Conservation (phyloP, 495 filamentous ascomycete genomes). For the Talaromyces trachyspermus region DNA sequence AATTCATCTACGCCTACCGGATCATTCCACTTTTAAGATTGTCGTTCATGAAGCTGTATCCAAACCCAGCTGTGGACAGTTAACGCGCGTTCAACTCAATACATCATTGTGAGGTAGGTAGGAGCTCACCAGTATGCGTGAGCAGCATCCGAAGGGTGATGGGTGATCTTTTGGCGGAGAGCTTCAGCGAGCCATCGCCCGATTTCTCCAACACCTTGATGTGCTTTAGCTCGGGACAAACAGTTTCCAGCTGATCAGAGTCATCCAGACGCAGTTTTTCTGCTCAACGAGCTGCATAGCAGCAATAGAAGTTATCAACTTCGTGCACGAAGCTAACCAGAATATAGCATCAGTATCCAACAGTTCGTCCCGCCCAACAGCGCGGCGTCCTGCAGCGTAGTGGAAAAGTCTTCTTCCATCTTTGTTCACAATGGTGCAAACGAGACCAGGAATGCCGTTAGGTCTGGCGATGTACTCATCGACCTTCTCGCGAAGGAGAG, state of each 20-base stretch:
- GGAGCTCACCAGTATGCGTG: slow-evolving; percentile 38
- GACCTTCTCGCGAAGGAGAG: not conserved
- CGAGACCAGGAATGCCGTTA: slow-evolving; percentile 38
- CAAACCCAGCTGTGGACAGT: slow-evolving; percentile 29
- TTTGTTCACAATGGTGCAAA: slow-evolving; percentile 36
- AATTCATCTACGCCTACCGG: slow-evolving; percentile 46
- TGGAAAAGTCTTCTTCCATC: slow-evolving; percentile 39
- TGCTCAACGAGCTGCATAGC: slow-evolving; percentile 51
- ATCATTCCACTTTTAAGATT: slow-evolving; percentile 32
- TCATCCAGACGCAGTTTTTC: slow-evolving; percentile 41
- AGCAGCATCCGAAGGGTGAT: slow-evolving; percentile 54
- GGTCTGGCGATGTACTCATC: slow-evolving; percentile 20
- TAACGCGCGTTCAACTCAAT: not conserved
- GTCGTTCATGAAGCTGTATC: slow-evolving; percentile 44
- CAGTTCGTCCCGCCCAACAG: slow-evolving; percentile 22
- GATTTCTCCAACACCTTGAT: slow-evolving; percentile 36
- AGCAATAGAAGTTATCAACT: slow-evolving; percentile 42
- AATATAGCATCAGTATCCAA: slow-evolving; percentile 44
- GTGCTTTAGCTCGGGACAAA: slow-evolving; percentile 40
- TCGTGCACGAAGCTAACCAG: slow-evolving; percentile 50
- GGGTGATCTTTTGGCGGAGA: slow-evolving; percentile 39
- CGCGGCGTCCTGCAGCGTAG: slow-evolving; percentile 37
- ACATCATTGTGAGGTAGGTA: not conserved
- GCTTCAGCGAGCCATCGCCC: slow-evolving; percentile 17
- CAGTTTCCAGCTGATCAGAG: slow-evolving; percentile 31